Conservation (phyloP, 2,329 filamentous ascomycete genomes). For the Penicillium fuscoglaucum region DNA sequence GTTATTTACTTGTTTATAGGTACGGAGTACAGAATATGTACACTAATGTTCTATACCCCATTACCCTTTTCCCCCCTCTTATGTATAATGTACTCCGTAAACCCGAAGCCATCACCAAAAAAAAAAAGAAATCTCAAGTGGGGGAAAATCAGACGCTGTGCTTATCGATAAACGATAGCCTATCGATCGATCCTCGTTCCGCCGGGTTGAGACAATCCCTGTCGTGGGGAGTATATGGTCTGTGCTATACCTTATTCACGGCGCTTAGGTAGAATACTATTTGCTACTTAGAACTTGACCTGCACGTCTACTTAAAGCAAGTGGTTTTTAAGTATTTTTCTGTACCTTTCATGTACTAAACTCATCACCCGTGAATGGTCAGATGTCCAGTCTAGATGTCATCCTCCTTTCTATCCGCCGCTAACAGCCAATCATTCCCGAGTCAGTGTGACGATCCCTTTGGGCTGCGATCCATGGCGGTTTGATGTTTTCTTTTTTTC, state of each 20-base stretch:
- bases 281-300: not conserved
- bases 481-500: not conserved
- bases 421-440: slow-evolving; percentile 12
- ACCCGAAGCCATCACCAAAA: not conserved
- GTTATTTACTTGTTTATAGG: not conserved
- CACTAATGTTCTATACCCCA: not conserved
- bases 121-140: not conserved
- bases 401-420: slow-evolving; percentile 5
- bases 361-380: slow-evolving; percentile 8
- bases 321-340: not conserved
- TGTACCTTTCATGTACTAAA: not conserved
- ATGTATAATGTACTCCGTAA: not conserved
- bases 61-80: not conserved
- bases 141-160: slow-evolving; percentile 8
- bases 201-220: slow-evolving; percentile 13
- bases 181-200: slow-evolving; percentile 12
- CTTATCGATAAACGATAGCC: slow-evolving; percentile 22
- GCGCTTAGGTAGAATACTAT: slow-evolving; percentile 6
- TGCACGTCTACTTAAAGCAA: not conserved
- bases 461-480: slow-evolving; percentile 1
- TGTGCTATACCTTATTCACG: slow-evolving; percentile 11
- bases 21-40: not conserved
- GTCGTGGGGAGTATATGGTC: slow-evolving; percentile 9
- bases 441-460: slow-evolving; percentile 12
- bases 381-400: slow-evolving; percentile 6